These are phyloP conservation scores for Colletotrichum nymphaeae DNA, from an alignment of 2,329 filamentous ascomycete genomes.

Conservation along the genomic window DNA sequence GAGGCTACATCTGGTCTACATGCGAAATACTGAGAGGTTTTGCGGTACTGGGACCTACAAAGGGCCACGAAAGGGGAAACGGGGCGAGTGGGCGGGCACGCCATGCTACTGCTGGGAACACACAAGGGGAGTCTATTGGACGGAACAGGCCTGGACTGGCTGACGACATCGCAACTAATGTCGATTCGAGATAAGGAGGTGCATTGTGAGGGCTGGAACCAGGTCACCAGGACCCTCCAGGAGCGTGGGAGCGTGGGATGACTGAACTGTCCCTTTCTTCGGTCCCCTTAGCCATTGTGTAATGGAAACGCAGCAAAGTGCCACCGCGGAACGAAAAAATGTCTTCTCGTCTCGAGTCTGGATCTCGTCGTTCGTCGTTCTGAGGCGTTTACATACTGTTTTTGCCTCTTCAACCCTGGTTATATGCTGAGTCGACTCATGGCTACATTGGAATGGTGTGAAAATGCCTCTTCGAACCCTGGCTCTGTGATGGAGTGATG, in stretches of 20 bases:
- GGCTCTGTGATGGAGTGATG: background rate
- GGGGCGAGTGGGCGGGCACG: background rate
- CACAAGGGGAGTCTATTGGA: slow-evolving; percentile 28
- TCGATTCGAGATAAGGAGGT: slow-evolving; percentile 34
- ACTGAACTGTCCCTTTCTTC: background rate
- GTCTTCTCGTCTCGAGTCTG: slow-evolving; percentile 13
- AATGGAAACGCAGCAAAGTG: slow-evolving; percentile 33
- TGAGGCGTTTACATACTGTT: background rate
- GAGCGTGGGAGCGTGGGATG: slow-evolving; percentile 26
- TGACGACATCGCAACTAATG: slow-evolving; percentile 36
- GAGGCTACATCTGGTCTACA: slow-evolving; percentile 8
- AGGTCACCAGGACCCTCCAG: no score
- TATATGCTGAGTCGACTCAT: background rate
- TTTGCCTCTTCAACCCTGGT: background rate
- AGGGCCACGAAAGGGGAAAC: background rate
- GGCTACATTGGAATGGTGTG: background rate
- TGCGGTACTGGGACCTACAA: background rate
- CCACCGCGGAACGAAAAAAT: slow-evolving; percentile 3
- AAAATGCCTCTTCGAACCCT: background rate
- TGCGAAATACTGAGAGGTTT: background rate
- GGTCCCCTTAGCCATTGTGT: slow-evolving; percentile 23
- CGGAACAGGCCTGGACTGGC: slow-evolving; percentile 29
- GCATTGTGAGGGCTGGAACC: slow-evolving; percentile 10
- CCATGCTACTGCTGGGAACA: background rate
- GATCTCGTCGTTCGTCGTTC: slow-evolving; percentile 46